Base-by-base conservation (phyloP, 2,329 filamentous ascomycete species). In the Didymella keratinophila region DNA sequence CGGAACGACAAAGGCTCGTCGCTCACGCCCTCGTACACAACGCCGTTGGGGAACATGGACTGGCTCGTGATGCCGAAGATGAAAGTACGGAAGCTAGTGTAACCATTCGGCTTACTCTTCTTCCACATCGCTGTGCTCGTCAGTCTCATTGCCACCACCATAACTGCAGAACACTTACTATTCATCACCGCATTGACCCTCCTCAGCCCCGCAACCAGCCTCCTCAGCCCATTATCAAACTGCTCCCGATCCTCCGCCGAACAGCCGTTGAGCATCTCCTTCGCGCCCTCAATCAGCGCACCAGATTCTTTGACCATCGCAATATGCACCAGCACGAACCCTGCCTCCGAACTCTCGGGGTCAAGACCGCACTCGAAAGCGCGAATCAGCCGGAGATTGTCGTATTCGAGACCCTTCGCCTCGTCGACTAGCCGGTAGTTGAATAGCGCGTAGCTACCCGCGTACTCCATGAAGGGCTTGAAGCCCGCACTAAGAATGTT, bases 41-140 rank as follows among this genome's bases (percentile, higher is more conserved):
- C 94, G 9, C 94, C 94, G 63, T 93, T 82, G 9, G 93, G 93
- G 78, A 97, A 97, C 93, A 97, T 97, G 70, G 87, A 89, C 78
- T 97, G 93, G 46, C 87, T 90, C 1, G 92, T 96, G 78, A 97
- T 97, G 68, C 94, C 94, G 73, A 97, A 97, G 80, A 97, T 97
- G 82, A 97, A 97, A 11, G 94, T 60, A 39, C 93, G 90, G 86
- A 97, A 97, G 67, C 86, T 89, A 58, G 90, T 92, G 80, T 97
- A 97, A 66, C 92, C 87, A 18, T 85, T 84, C 2, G 93, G 93
- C 68, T 91, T 90, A 55, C 91, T 95, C 76, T 93, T 91, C 60
- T 84, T 84, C 94, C 93, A 97, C 94, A 98, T 98, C 43, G 82
- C 85, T 87, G 6, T 14, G 21, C 37, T 39, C 7, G 57, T 70